These are phyloP conservation scores for Epicoccum sorghinum DNA, from an alignment of 2,329 filamentous ascomycete genomes.

Conservation along the genomic window DNA sequence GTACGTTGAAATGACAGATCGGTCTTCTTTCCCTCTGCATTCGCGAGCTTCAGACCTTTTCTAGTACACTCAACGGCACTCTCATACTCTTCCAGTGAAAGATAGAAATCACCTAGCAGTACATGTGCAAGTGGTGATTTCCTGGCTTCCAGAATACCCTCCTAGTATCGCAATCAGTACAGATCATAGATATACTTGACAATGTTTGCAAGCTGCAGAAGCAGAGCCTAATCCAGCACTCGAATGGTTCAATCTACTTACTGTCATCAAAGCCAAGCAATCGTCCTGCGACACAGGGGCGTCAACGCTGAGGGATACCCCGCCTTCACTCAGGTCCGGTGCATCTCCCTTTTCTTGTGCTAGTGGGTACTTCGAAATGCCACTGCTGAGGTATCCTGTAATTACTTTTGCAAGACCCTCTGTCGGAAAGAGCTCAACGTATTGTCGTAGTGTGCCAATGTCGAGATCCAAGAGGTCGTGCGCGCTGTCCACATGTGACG, in stretches of 20 bases:
- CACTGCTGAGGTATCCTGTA: conserved; percentile 80
- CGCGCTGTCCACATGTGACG: conserved; percentile 44
- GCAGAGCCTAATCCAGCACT: neutral
- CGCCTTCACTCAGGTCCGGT: conserved; percentile 55
- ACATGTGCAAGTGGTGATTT: conserved; percentile 83
- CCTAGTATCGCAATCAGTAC: conserved; percentile 27
- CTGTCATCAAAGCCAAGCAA: conserved; percentile 76
- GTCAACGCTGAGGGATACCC: conserved; percentile 54
- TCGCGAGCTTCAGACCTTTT: conserved; percentile 69
- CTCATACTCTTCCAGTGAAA: conserved; percentile 84
- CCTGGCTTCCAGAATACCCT: conserved; percentile 55
- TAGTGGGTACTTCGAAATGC: conserved; percentile 80
- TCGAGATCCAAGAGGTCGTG: conserved; percentile 69
- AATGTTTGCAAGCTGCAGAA: neutral
- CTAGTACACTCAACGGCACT: conserved; percentile 79
- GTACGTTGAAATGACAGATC: conserved; percentile 70
- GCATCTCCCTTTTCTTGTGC: conserved; percentile 41
- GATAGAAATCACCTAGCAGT: conserved; percentile 81
- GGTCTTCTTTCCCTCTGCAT: conserved; percentile 67
- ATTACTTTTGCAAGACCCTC: conserved; percentile 83
- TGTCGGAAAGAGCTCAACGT: conserved; percentile 82
- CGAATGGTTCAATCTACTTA: conserved; percentile 13
- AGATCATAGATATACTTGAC: neutral
- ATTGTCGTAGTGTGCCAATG: conserved; percentile 76
- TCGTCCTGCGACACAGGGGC: conserved; percentile 73